Conservation (phyloP, 2,329 filamentous ascomycete genomes). For the Colletotrichum sidae region DNA sequence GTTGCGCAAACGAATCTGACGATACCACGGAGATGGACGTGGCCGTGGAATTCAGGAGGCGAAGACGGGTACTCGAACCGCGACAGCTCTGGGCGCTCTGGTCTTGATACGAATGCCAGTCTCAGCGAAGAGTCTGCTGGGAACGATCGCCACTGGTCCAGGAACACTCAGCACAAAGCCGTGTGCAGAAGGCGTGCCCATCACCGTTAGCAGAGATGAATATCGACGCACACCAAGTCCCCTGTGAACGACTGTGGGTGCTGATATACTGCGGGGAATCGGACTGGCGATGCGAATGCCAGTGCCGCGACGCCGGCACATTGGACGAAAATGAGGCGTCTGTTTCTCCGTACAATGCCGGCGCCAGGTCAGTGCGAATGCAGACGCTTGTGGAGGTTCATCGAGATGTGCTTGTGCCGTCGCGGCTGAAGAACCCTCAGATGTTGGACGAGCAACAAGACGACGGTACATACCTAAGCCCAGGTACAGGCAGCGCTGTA, state of each 20-base stretch:
- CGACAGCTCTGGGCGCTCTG: conserved; percentile 2
- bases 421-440: not conserved
- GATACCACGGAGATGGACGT: too few relatives aligned
- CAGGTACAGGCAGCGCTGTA: conserved; percentile 1
- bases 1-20: too few relatives aligned
- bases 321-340: conserved; percentile 19
- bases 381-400: conserved; percentile 4
- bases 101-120: conserved; percentile 24
- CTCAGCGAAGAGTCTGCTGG: too few relatives aligned
- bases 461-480: conserved; percentile 26
- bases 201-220: conserved; percentile 23
- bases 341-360: not conserved
- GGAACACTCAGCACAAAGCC: not conserved
- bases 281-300: not conserved
- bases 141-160: too few relatives aligned
- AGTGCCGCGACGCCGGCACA: conserved; percentile 18
- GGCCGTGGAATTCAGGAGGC: too few relatives aligned
- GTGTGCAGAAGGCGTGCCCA: conserved; percentile 13
- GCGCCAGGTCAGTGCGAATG: not conserved
- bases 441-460: conserved; percentile 11
- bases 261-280: not conserved
- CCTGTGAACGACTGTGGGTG: conserved; percentile 9
- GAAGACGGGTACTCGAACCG: conserved; percentile 8
- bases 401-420: conserved; percentile 19
- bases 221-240: conserved; percentile 4